Evolutionary conservation across 345 rosid species (phyloP), one percentile per base, ranked within the genome.

Genomic region (Dipteronia dyeriana): DNA sequence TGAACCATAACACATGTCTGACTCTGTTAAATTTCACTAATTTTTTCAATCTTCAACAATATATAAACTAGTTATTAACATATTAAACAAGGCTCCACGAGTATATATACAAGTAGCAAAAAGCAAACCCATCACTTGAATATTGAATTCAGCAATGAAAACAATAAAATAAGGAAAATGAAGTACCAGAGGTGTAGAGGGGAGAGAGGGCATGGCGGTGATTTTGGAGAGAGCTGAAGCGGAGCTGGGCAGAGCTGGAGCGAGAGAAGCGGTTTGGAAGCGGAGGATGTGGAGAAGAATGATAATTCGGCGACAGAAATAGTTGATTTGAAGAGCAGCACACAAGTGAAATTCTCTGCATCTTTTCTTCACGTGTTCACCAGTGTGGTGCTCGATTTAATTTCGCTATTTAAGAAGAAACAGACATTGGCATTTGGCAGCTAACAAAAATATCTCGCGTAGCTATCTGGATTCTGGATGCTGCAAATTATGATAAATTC

Each of bases 271-370:
- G 70, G 72, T 20, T 76, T 53, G 20, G 78, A 47, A 76, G 66
- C 0, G 75, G 84, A 38, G 26, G 20, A 34, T 34, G 38, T 43
- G 1, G 65, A 47, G 68, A 76, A 43, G 12, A 5, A 16, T 19
- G 78, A 67, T 57, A 73, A 66, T 70, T 2, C 54, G 86, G 80
- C 9, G 82, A 26, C 39, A 77, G 66, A 76, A 84, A 77, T 47
- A 78, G 11, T 43, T 91, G 75, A 67, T 78, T 47, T 5, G 88
- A 84, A 22, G 87, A 83, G 76, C 85, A 83, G 75, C 85, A 84
- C 38, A 86, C 85, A 75, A 87, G 76, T 41, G 88, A 78, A 81
- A 84, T 75, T 54, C 78, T 22, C 77, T 74, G 82, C 93, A 91
- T 88, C 79, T 13, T 78, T n/a, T 61, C 19, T 29, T 17, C 23